phyloP scores from a whole-genome alignment of 495 filamentous ascomycete genomes.

The Podospora tetraspora region DNA sequence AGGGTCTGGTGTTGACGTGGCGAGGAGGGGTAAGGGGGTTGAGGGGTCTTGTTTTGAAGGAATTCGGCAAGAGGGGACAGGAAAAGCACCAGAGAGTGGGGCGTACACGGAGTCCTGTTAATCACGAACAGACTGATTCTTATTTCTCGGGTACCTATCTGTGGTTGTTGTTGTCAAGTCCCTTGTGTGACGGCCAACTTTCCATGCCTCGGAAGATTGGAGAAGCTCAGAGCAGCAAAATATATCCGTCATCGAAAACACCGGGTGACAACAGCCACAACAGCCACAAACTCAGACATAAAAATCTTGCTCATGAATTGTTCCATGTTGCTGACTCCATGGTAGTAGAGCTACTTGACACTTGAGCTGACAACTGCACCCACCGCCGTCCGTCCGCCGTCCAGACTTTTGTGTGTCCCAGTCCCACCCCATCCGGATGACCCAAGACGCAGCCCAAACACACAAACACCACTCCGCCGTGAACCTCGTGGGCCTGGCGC shows the following conservation, averaged over 20 bases:
- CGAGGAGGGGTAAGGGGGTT: neutral
- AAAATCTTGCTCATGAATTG: slow-evolving; percentile 1
- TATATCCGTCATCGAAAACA: neutral
- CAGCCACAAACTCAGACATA: neutral
- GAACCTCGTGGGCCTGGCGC: neutral
- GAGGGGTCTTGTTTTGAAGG: neutral
- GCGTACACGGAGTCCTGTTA: too few species aligned
- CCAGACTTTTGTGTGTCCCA: neutral
- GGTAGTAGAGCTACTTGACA: neutral
- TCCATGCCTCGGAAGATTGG: too few species aligned
- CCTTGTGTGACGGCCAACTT: neutral
- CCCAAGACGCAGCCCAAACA: neutral
- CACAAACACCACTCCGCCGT: neutral
- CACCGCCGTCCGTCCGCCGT: neutral
- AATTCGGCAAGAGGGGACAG: neutral
- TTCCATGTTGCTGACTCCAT: neutral
- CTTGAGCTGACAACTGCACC: neutral
- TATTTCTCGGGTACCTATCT: too few species aligned
- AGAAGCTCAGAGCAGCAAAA: neutral
- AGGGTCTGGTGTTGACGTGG: neutral
- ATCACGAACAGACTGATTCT: too few species aligned
- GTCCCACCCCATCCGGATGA: neutral
- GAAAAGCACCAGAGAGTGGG: too few species aligned
- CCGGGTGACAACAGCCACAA: neutral
- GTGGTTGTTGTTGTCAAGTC: neutral